phyloP scores from a whole-genome alignment of 2,329 filamentous ascomycete genomes.

The Trichoderma asperellum region DNA sequence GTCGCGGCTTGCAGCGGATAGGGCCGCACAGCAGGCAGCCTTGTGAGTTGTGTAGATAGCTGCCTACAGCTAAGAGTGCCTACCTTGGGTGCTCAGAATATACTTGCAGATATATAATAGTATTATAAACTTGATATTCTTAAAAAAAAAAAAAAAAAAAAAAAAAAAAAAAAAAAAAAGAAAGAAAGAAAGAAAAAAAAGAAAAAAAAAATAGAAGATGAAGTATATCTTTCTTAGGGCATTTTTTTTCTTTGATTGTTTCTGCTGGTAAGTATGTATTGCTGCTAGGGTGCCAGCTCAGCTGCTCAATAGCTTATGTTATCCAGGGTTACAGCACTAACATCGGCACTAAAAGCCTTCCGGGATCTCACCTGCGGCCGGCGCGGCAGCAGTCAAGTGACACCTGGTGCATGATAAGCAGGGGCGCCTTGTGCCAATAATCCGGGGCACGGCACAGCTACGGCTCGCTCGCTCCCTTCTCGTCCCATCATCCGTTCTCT shows the following conservation, averaged over 20 bases:
- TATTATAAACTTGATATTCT: neutral
- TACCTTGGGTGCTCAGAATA: neutral
- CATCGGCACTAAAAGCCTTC: conserved; percentile 9
- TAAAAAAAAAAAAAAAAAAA: no score
- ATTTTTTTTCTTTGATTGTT: neutral
- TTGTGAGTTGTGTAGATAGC: neutral
- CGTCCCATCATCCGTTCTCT: neutral
- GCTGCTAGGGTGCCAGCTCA: neutral
- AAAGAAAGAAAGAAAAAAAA: no score
- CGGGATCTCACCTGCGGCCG: conserved; percentile 4
- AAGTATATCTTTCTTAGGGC: neutral
- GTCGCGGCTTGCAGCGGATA: neutral
- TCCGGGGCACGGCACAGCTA: conserved; percentile 5
- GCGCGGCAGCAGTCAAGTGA: conserved; percentile 18
- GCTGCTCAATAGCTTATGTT: conserved; percentile 7
- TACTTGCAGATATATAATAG: no score
- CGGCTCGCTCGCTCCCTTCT: conserved; percentile 7
- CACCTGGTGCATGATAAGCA: conserved; percentile 23
- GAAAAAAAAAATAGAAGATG: neutral
- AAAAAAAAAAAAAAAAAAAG: no score
- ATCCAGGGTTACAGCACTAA: neutral
- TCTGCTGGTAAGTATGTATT: neutral
- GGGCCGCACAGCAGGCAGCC: neutral
- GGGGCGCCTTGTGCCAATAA: conserved; percentile 7
- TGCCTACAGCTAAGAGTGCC: neutral